These are phyloP conservation scores for Talaromyces liani DNA, from an alignment of 495 filamentous ascomycete species.

Conservation along the genomic window DNA sequence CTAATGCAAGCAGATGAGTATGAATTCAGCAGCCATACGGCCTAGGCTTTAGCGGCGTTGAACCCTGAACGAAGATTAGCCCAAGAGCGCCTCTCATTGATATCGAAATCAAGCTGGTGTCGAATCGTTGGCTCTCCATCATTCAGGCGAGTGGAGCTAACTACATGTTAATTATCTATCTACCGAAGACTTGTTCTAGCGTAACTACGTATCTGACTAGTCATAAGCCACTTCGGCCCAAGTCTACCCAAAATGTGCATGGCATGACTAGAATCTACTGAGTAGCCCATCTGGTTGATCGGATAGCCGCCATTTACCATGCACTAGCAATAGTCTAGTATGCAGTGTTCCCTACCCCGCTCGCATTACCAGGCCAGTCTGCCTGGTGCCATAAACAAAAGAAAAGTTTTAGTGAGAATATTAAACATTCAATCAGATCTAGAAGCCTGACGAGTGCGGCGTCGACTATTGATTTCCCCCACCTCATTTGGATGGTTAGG, in stretches of 20 bases:
- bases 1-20: background rate
- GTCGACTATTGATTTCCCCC: background rate
- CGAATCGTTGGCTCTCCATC: background rate
- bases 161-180: background rate
- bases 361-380: background rate
- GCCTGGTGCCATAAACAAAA: background rate
- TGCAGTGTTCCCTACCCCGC: constrained; percentile 2
- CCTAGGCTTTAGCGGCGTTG: background rate
- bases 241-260: background rate
- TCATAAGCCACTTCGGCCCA: background rate
- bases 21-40: background rate
- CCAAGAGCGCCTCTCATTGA: background rate
- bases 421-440: constrained; percentile 1
- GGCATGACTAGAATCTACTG: background rate
- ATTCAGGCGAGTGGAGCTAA: background rate
- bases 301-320: constrained; percentile 1
- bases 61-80: background rate
- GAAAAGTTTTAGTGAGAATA: background rate
- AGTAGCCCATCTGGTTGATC: background rate
- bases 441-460: background rate
- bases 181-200: background rate
- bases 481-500: background rate
- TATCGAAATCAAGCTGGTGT: background rate
- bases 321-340: background rate
- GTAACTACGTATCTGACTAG: background rate